Base-by-base conservation (phyloP, 495 filamentous ascomycete genomes). In the Pyronema omphalodes region DNA sequence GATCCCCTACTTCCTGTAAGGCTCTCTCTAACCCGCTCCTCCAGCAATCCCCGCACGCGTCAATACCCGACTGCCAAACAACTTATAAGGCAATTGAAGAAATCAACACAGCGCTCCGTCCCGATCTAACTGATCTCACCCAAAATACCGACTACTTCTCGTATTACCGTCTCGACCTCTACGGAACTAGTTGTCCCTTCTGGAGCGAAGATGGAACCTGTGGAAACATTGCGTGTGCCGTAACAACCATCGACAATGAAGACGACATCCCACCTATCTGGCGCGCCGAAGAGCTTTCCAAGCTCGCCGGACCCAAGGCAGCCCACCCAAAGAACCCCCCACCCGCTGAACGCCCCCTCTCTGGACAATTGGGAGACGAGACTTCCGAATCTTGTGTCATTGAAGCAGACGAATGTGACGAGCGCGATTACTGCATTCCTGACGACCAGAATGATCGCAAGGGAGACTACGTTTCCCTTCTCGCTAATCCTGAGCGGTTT, bases 331-430 rank as follows among this genome's bases (percentile, higher is more conserved):
- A 81, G 3, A 76, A 76, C 55, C 84, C 88, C 56, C 71, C 72
- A 55, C 79, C 84, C 63, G 78, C 75, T 33, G 63, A 80, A 58
- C 73, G 76, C 56, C 91, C 91, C 11, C 71, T 98, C 14, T 78
- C 83, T 61, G 93, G 88, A 3, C 74, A 77, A 63, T 70, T 98
- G 37, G 91, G 91, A 35, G 84, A 87, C 48, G 73, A 81, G 51
- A 88, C 93, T 7, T 86, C 85, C 15, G 91, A 98, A 69, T 94
- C 85, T 61, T 98, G 91, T 67, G 85, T 98, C 41, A 80, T 95
- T 1, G 91, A 98, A 67, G 91, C 95, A 61, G 93, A 96, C 60
- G 91, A 98, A 66, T 95, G 91, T 58, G 91, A 98, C 68, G 86
- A 96, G 52, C 76, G 88, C 33, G 91, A 98, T 63, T 98, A 96